Evolutionary conservation across 2,329 filamentous ascomycete genomes (phyloP).

Genomic region (Diaporthe sp.): DNA sequence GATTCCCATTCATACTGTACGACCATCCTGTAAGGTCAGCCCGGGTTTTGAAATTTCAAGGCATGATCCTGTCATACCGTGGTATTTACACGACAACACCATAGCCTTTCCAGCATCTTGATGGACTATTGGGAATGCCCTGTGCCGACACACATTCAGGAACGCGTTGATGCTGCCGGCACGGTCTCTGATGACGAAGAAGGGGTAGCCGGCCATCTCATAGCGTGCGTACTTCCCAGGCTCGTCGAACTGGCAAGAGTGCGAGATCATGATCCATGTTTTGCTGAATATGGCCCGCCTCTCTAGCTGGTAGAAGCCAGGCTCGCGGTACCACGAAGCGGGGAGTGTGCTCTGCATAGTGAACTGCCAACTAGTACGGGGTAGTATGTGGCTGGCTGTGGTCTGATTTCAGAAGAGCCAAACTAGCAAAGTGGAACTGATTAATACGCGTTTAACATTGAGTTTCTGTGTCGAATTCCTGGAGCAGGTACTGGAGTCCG

Average conservation of each 20-base stretch:
- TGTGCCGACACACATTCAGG: slow-evolving; percentile 60
- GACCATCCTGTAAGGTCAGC: slow-evolving; percentile 2
- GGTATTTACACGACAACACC: slow-evolving; percentile 57
- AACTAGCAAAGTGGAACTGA: no score
- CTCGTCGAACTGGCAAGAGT: slow-evolving; percentile 50
- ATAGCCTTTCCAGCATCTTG: slow-evolving; percentile 52
- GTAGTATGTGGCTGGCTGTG: neutral
- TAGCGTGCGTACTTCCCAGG: slow-evolving; percentile 53
- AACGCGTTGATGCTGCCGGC: slow-evolving; percentile 53
- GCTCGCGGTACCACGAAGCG: slow-evolving; percentile 58
- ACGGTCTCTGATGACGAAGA: slow-evolving; percentile 54
- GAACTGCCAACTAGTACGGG: neutral
- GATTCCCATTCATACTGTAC: slow-evolving; percentile 27
- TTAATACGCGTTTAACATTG: no score
- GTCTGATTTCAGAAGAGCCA: neutral
- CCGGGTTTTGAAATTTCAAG: neutral
- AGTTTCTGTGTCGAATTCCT: no score
- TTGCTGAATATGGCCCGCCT: slow-evolving; percentile 58
- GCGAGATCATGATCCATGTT: slow-evolving; percentile 54
- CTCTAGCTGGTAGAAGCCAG: slow-evolving; percentile 58
- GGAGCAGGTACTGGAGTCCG: neutral
- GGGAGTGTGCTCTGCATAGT: slow-evolving; percentile 47
- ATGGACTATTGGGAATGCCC: slow-evolving; percentile 56
- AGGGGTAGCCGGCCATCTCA: slow-evolving; percentile 52
- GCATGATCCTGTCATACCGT: slow-evolving; percentile 46